A percentile compares a stretch with the other conserved stretches of the same genome.
These are phyloP conservation scores for Fusarium beomiforme DNA, from an alignment of 2,329 filamentous ascomycete species.

Conservation along the genomic window DNA sequence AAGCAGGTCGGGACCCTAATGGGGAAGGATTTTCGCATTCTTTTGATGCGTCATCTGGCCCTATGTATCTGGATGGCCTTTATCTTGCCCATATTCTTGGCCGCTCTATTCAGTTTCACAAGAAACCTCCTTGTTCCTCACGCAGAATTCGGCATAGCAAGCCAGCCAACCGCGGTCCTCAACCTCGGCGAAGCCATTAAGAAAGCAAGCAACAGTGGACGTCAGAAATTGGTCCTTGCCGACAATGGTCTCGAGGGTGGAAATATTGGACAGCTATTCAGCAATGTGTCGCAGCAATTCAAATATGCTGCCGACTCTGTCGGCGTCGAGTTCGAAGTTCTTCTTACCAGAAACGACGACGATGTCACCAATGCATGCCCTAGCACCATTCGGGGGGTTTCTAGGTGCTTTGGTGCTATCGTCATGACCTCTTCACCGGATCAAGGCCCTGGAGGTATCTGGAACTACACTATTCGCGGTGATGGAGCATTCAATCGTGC, in stretches of 20 bases:
- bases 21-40: slow-evolving; percentile 69
- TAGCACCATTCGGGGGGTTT: slow-evolving; percentile 72
- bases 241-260: slow-evolving; percentile 77
- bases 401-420: slow-evolving; percentile 77
- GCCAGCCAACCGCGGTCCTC: slow-evolving; percentile 67
- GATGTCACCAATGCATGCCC: slow-evolving; percentile 71
- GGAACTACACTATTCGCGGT: slow-evolving; percentile 88
- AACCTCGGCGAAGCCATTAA: slow-evolving; percentile 71
- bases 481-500: slow-evolving; percentile 73
- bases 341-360: slow-evolving; percentile 63
- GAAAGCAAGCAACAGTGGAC: slow-evolving; percentile 62
- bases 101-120: slow-evolving; percentile 73
- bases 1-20: slow-evolving; percentile 70
- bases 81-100: slow-evolving; percentile 66
- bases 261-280: slow-evolving; percentile 77
- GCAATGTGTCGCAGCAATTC: slow-evolving; percentile 67
- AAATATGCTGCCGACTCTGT: slow-evolving; percentile 62
- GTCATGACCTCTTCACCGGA: slow-evolving; percentile 80
- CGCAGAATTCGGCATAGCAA: slow-evolving; percentile 79
- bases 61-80: slow-evolving; percentile 67
- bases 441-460: slow-evolving; percentile 72
- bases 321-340: slow-evolving; percentile 63
- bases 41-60: slow-evolving; percentile 62
- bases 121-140: slow-evolving; percentile 86
- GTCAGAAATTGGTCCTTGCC: slow-evolving; percentile 79